A percentile compares a stretch with the other conserved stretches of the same genome.
Conservation (phyloP, 805 yeast species). For the Brettanomyces bruxellensis region DNA sequence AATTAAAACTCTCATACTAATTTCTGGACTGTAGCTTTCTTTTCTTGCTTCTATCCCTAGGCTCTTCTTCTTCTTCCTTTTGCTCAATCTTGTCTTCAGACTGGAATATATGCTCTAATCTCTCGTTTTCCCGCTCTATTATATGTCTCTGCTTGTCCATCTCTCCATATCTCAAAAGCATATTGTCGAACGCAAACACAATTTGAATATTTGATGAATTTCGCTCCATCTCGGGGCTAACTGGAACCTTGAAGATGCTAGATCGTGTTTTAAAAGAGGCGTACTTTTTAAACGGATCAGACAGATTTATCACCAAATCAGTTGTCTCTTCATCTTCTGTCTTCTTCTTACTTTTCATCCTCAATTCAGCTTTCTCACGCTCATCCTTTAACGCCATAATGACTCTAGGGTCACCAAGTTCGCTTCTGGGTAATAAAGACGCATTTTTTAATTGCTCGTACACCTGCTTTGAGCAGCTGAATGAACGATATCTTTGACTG, state of each 20-base stretch:
- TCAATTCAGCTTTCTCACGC: conserved; percentile 3
- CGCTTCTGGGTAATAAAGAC: neutral
- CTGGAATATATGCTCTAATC: conserved; percentile 17
- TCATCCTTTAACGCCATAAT: conserved; percentile 1
- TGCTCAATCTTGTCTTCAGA: conserved; percentile 17
- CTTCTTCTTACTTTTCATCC: too few species aligned
- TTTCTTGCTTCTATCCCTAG: neutral
- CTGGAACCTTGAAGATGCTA: conserved; percentile 12
- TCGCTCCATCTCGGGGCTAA: conserved; percentile 9
- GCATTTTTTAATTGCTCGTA: conserved; percentile 16
- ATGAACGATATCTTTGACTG: conserved; percentile 75
- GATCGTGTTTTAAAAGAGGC: conserved; percentile 14
- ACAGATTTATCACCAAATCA: neutral
- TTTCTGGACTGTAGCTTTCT: neutral
- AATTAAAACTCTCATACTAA: neutral
- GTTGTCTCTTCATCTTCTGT: neutral
- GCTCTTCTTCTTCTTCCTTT: conserved; percentile 2
- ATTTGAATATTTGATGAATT: conserved; percentile 20
- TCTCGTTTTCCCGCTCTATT: conserved; percentile 21
- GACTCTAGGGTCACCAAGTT: neutral
- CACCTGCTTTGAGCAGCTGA: conserved; percentile 22
- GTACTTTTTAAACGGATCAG: conserved; percentile 2
- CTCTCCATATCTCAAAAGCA: conserved; percentile 39
- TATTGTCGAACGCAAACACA: conserved; percentile 59
- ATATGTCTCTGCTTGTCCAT: conserved; percentile 28